A percentile compares a stretch with the other conserved stretches of the same genome.
Conservation (phyloP, 2,329 filamentous ascomycete species). For the Penicillium nordicum region DNA sequence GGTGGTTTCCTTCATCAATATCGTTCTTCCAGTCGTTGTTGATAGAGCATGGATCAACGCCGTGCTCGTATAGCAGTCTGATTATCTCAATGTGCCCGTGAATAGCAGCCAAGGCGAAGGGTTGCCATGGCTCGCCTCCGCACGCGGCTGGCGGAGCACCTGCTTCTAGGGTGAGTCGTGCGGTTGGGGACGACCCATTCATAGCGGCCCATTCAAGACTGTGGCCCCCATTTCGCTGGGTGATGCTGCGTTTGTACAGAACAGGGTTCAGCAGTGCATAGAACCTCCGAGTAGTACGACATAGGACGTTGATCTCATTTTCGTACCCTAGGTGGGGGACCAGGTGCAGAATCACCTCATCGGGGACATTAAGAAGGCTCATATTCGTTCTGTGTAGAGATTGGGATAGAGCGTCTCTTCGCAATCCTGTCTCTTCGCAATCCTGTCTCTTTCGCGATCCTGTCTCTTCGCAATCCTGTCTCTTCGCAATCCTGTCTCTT, state of each 20-base stretch:
- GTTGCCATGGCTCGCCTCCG: neutral
- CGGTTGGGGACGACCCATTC: neutral
- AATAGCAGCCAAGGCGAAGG: neutral
- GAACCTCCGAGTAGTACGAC: neutral
- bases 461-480: no score
- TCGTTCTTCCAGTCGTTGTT: neutral
- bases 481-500: no score
- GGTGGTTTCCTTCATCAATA: neutral
- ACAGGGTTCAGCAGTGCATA: neutral
- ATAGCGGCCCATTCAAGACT: neutral
- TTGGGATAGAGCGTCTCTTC: no score
- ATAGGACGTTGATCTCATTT: neutral
- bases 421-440: no score
- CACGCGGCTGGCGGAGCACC: neutral
- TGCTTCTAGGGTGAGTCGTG: neutral
- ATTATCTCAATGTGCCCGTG: neutral
- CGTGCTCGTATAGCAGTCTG: neutral
- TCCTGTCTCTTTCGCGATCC: no score
- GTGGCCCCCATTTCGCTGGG: neutral
- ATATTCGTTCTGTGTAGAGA: neutral
- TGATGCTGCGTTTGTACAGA: neutral
- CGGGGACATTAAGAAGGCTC: neutral
- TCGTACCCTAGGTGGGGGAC: neutral
- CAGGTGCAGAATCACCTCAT: neutral
- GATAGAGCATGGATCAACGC: neutral